Conservation (phyloP, 2,329 filamentous ascomycete genomes). For the Aspergillus felis region DNA sequence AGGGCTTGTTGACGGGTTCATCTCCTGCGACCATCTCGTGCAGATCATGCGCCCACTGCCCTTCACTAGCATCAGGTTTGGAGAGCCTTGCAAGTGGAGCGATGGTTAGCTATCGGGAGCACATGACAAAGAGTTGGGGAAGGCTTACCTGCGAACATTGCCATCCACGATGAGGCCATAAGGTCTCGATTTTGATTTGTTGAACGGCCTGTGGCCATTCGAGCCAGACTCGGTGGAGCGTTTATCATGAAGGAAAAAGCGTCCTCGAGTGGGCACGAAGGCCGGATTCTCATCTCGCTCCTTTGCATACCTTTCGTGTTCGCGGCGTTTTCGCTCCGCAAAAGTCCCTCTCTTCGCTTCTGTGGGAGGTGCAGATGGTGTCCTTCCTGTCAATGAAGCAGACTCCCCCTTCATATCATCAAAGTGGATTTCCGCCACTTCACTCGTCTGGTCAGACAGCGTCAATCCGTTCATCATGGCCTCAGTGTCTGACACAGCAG, state of each 20-base stretch:
- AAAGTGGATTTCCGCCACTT: constrained; percentile 47
- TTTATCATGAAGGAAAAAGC: constrained; percentile 97
- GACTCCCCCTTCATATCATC: constrained; percentile 40
- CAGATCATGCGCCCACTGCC: constrained; percentile 90
- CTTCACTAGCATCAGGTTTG: constrained; percentile 57
- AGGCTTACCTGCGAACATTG: constrained; percentile 41
- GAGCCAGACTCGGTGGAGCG: constrained; percentile 71
- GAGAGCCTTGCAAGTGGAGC: constrained; percentile 38
- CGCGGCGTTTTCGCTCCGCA: constrained; percentile 69
- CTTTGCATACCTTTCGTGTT: constrained; percentile 87
- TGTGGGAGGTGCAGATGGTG: constrained; percentile 38
- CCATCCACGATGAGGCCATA: constrained; percentile 46
- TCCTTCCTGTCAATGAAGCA: constrained; percentile 27
- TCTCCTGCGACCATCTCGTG: constrained; percentile 62
- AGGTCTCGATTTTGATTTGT: constrained; percentile 53
- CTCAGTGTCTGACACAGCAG: constrained; percentile 53
- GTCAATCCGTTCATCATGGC: constrained; percentile 59
- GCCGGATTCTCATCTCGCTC: constrained; percentile 84
- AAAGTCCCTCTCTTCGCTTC: constrained; percentile 51
- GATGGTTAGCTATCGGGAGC: neutral
- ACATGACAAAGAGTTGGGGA: neutral
- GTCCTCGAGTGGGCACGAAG: constrained; percentile 89
- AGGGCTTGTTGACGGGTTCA: constrained; percentile 33
- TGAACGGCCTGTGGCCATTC: constrained; percentile 67
- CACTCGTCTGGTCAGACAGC: constrained; percentile 38